A percentile compares a stretch with the other conserved stretches of the same genome.
These are phyloP conservation scores for Sphenostylis stenocarpa DNA, from an alignment of 306 rosid genomes.

Conservation along the genomic window DNA sequence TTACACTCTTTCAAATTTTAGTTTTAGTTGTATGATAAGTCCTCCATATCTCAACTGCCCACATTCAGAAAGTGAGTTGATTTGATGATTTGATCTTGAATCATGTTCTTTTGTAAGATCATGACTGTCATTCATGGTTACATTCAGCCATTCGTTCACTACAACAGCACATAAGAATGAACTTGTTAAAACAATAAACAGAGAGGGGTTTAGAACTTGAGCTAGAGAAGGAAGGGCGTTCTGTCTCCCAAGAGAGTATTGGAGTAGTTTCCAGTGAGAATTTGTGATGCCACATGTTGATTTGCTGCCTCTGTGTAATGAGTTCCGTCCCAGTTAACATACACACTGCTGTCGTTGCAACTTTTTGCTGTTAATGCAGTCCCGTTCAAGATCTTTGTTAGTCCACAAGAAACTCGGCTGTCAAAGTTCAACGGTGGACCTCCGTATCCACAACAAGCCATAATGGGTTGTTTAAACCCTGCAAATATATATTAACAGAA, in stretches of 20 bases:
- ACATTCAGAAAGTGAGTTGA: background rate
- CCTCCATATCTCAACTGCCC: background rate
- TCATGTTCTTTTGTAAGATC: background rate
- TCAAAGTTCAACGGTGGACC: slow-evolving; percentile 75
- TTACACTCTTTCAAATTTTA: background rate
- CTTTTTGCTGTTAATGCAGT: slow-evolving; percentile 60
- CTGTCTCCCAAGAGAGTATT: slow-evolving; percentile 56
- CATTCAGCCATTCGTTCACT: background rate
- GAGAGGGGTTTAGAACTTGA: slow-evolving; percentile 40
- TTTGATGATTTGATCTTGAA: background rate
- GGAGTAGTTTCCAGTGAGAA: slow-evolving; percentile 65
- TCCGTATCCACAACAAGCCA: slow-evolving; percentile 84
- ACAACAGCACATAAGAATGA: background rate
- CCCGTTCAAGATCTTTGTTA: slow-evolving; percentile 61
- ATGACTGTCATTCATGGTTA: background rate
- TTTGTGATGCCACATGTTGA: slow-evolving; percentile 61
- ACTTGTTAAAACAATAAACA: background rate
- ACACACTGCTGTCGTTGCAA: slow-evolving; percentile 53
- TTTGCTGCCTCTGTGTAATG: slow-evolving; percentile 87
- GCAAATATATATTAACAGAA: slow-evolving; percentile 22
- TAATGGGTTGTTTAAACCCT: slow-evolving; percentile 72
- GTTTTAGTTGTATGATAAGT: background rate
- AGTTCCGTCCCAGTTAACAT: slow-evolving; percentile 79
- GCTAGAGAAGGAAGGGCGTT: slow-evolving; percentile 61
- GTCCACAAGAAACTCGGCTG: slow-evolving; percentile 54